Evolutionary conservation across 306 rosid genomes (phyloP).

Genomic region (Vicia faba): DNA sequence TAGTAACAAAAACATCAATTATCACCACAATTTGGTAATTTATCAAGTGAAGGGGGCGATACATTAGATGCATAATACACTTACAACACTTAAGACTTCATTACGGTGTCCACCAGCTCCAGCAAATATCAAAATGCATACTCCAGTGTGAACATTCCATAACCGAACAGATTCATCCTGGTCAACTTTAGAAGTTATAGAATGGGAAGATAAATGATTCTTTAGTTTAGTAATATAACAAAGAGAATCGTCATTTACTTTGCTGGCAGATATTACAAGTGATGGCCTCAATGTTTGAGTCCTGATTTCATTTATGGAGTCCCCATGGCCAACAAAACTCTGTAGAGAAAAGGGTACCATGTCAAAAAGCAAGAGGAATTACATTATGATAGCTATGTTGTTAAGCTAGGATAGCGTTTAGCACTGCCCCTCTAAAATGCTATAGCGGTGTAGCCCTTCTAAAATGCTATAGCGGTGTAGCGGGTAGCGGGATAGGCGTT

Average conservation of each 20-base stretch:
- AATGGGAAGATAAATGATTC: conserved; percentile 27
- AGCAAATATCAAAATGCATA: conserved; percentile 86
- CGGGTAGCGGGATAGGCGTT: too few species aligned
- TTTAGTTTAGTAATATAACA: conserved; percentile 25
- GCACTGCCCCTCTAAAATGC: too few species aligned
- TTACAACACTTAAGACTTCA: conserved; percentile 95
- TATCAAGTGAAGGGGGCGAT: conserved; percentile 9
- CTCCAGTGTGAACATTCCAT: conserved; percentile 92
- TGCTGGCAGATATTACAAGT: conserved; percentile 91
- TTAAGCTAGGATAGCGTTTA: too few species aligned
- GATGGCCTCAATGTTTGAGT: conserved; percentile 83
- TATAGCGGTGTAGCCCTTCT: too few species aligned
- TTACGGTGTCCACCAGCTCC: conserved; percentile 99
- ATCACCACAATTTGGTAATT: conserved; percentile 8
- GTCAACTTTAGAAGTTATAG: conserved; percentile 42
- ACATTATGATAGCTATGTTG: neutral
- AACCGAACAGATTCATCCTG: conserved; percentile 98
- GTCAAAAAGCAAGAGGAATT: conserved; percentile 23
- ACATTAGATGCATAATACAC: conserved; percentile 37
- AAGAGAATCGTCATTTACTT: conserved; percentile 50
- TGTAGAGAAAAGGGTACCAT: conserved; percentile 37
- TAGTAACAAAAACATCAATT: conserved; percentile 22
- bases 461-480: too few species aligned
- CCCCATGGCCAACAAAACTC: conserved; percentile 98
- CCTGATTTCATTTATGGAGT: conserved; percentile 89